Evolutionary conservation across 345 rosid genomes (phyloP).

Genomic region (Toxicodendron radicans): DNA sequence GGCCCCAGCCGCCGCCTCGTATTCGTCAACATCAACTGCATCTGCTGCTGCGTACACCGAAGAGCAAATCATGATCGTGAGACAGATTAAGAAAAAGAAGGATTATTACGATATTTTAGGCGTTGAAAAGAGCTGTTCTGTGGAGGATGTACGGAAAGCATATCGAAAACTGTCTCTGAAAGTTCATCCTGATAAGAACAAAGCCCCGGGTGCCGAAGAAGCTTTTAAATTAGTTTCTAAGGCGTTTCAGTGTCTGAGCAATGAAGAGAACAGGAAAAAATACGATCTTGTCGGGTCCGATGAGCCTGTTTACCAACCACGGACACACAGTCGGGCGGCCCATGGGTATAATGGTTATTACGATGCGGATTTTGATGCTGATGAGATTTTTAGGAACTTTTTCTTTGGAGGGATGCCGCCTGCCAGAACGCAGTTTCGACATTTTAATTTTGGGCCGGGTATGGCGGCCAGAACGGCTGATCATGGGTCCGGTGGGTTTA

Average conservation of each 20-base stretch:
- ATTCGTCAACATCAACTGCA: conserved; percentile 43
- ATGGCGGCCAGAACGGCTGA: conserved; percentile 55
- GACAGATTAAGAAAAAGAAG: conserved; percentile 74
- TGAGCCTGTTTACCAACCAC: conserved; percentile 59
- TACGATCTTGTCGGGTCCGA: conserved; percentile 80
- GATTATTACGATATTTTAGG: conserved; percentile 87
- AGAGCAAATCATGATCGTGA: conserved; percentile 75
- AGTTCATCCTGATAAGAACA: conserved; percentile 95
- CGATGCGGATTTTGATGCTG: conserved; percentile 79
- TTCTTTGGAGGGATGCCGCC: conserved; percentile 89
- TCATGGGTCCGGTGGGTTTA: conserved; percentile 60
- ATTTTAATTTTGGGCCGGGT: conserved; percentile 69
- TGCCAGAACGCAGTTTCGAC: conserved; percentile 64
- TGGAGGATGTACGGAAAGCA: conserved; percentile 83
- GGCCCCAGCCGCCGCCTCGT: conserved; percentile 34
- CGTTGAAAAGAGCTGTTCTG: conserved; percentile 58
- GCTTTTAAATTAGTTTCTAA: conserved; percentile 82
- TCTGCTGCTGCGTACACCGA: conserved; percentile 49
- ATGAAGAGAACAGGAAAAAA: conserved; percentile 59
- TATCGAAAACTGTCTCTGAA: conserved; percentile 84
- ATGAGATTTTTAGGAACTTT: conserved; percentile 91
- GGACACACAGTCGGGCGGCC: conserved; percentile 40
- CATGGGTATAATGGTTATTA: conserved; percentile 61
- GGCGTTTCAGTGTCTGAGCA: conserved; percentile 91
- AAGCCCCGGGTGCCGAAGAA: conserved; percentile 93